Evolutionary conservation across 2,329 filamentous ascomycete genomes (phyloP).

Genomic region (Tympanopsis confertula): DNA sequence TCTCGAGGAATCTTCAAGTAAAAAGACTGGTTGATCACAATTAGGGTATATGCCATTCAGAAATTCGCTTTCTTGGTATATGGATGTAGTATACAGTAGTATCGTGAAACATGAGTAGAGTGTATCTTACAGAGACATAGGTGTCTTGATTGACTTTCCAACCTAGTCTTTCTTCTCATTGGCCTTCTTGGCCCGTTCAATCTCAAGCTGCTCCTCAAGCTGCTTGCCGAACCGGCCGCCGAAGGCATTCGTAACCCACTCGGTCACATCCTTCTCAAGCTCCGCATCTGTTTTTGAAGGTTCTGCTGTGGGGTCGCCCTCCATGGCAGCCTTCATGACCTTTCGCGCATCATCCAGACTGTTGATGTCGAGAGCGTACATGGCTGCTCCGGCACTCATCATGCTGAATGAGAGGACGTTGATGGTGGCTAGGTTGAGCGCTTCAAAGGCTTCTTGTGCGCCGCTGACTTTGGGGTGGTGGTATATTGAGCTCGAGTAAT

Average conservation of each 20-base stretch:
- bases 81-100: no score
- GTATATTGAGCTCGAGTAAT: constrained; percentile 32
- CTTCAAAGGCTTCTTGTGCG: constrained; percentile 44
- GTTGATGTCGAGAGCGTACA: constrained; percentile 43
- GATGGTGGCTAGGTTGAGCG: constrained; percentile 46
- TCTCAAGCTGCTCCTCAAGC: not conserved
- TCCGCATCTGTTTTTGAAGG: constrained; percentile 24
- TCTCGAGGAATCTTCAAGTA: no score
- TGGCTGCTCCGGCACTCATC: constrained; percentile 35
- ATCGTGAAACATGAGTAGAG: no score
- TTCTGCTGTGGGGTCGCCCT: constrained; percentile 26
- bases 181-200: not conserved
- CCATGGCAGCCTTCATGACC: not conserved
- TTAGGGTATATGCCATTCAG: no score
- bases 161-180: not conserved
- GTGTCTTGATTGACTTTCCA: not conserved
- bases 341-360: constrained; percentile 6
- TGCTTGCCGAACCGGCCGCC: constrained; percentile 32
- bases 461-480: constrained; percentile 30
- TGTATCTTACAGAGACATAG: no score
- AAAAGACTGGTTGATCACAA: no score
- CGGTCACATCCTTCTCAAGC: constrained; percentile 38
- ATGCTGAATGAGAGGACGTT: constrained; percentile 43
- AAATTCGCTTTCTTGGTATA: no score
- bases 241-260: constrained; percentile 35